Percentiles rank a stretch among this genome's conserved stretches.
These are phyloP conservation scores for Elongisporangium anandrum DNA, from an alignment of 352 stramenopile species.

Conservation along the genomic window DNA sequence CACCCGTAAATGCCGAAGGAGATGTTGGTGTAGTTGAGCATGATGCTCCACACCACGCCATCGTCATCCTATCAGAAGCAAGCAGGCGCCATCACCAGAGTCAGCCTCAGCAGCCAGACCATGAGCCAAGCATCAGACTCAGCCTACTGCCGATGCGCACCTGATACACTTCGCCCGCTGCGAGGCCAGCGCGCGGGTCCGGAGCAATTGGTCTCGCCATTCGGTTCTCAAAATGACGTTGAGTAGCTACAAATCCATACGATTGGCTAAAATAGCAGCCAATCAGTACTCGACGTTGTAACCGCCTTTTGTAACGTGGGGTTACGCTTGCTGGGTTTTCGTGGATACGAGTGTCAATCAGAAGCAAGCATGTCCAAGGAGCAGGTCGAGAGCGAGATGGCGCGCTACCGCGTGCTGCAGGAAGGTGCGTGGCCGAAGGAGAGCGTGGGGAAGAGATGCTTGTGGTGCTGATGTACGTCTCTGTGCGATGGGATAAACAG, in stretches of 20 bases:
- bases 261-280: not conserved
- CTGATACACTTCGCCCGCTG: not conserved
- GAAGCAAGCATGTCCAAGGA: conserved; percentile 40
- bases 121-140: not conserved
- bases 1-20: conserved; percentile 46
- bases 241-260: not conserved
- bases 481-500: conserved; percentile 12
- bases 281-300: not conserved
- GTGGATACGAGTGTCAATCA: not conserved
- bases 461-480: not conserved
- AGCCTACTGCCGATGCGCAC: not conserved
- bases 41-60: conserved; percentile 30
- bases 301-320: too few relatives aligned
- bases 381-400: conserved; percentile 86
- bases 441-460: not conserved
- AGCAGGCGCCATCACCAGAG: not conserved
- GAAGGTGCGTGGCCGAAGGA: conserved; percentile 46
- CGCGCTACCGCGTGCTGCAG: conserved; percentile 89
- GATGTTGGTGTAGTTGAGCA: conserved; percentile 52
- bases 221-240: not conserved
- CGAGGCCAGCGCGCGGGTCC: not conserved
- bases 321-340: not conserved
- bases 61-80: conserved; percentile 19
- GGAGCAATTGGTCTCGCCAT: not conserved
- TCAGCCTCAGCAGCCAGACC: not conserved